These are phyloP conservation scores for Pyrenula aspistea DNA, from an alignment of 495 filamentous ascomycete genomes.

Conservation along the genomic window DNA sequence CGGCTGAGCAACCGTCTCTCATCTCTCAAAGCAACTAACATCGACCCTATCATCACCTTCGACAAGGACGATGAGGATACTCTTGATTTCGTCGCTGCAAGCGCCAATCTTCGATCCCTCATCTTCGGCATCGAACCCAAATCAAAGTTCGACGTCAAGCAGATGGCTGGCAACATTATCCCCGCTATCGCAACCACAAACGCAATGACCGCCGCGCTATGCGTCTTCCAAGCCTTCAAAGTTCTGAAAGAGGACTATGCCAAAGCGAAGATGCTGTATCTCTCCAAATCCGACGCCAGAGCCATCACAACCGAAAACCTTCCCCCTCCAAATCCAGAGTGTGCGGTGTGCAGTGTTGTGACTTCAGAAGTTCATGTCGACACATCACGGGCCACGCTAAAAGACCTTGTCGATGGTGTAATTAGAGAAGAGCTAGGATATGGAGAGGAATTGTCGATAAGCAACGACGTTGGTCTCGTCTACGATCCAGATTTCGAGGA, in stretches of 20 bases:
- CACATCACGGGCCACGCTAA: conserved; percentile 60
- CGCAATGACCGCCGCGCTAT: conserved; percentile 87
- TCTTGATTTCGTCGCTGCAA: conserved; percentile 85
- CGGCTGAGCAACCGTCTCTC: conserved; percentile 65
- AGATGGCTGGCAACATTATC: conserved; percentile 99
- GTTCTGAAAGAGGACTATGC: conserved; percentile 64
- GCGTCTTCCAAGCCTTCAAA: conserved; percentile 88
- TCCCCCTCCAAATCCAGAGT: conserved; percentile 64
- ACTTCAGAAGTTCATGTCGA: conserved; percentile 57
- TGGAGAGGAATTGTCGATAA: conserved; percentile 69
- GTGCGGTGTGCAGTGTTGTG: conserved; percentile 68
- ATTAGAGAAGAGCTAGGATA: conserved; percentile 63
- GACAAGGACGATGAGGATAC: conserved; percentile 98
- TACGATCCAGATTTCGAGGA: conserved; percentile 87
- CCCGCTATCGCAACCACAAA: conserved; percentile 98
- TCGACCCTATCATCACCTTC: conserved; percentile 61
- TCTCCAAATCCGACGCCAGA: conserved; percentile 56
- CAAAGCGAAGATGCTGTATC: conserved; percentile 61
- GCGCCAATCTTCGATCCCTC: conserved; percentile 74
- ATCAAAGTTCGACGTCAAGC: conserved; percentile 94
- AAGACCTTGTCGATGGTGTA: conserved; percentile 67
- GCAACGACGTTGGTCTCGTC: conserved; percentile 56
- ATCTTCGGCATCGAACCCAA: conserved; percentile 78
- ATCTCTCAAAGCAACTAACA: conserved; percentile 35
- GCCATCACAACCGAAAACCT: conserved; percentile 67